These are phyloP conservation scores for Phytophthora ramorum DNA, from an alignment of 352 stramenopile genomes.

Conservation along the genomic window DNA sequence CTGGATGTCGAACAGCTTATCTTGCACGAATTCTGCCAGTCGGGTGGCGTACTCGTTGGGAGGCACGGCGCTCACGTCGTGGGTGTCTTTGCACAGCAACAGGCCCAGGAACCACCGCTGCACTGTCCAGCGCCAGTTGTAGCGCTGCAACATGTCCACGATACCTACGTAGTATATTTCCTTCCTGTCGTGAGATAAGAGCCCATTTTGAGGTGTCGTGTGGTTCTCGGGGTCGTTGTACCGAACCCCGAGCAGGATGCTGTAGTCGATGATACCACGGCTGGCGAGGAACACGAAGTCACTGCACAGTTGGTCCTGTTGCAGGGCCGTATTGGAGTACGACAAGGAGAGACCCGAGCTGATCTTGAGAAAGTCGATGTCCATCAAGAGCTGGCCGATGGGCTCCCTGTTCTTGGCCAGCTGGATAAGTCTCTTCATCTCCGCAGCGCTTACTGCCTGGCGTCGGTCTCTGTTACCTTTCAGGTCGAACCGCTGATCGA, in stretches of 20 bases:
- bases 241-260: slow-evolving; percentile 75
- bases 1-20: slow-evolving; percentile 74
- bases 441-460: slow-evolving; percentile 64
- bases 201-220: slow-evolving; percentile 36
- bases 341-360: slow-evolving; percentile 65
- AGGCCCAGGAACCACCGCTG: slow-evolving; percentile 79
- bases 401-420: slow-evolving; percentile 58
- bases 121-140: slow-evolving; percentile 88
- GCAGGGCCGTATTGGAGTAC: slow-evolving; percentile 40
- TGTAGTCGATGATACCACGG: slow-evolving; percentile 88
- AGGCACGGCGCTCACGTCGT: slow-evolving; percentile 83
- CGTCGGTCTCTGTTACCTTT: slow-evolving; percentile 84
- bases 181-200: slow-evolving; percentile 58
- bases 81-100: slow-evolving; percentile 82
- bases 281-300: slow-evolving; percentile 87
- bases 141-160: slow-evolving; percentile 86
- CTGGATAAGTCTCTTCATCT: slow-evolving; percentile 75
- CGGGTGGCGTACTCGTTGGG: slow-evolving; percentile 73
- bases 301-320: slow-evolving; percentile 78
- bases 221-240: slow-evolving; percentile 47
- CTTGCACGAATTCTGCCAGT: slow-evolving; percentile 76
- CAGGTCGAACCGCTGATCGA: slow-evolving; percentile 85
- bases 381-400: slow-evolving; percentile 84
- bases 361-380: slow-evolving; percentile 89
- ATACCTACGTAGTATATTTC: slow-evolving; percentile 84